Percentiles rank a stretch among this genome's conserved stretches.
phyloP scores from a whole-genome alignment of 129 eudicot species.

The Flaveria bidentis region DNA sequence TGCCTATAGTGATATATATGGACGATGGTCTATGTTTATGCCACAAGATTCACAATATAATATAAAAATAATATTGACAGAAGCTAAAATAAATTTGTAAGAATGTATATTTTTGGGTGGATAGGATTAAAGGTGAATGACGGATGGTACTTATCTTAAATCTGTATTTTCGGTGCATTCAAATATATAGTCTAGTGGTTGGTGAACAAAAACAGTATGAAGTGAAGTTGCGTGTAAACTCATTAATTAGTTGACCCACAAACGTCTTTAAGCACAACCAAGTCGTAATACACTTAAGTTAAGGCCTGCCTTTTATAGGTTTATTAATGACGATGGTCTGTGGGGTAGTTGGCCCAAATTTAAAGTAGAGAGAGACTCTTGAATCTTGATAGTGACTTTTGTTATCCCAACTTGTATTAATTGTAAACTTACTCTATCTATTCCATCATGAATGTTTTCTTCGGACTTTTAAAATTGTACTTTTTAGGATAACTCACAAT shows the following conservation, averaged over 20 bases:
- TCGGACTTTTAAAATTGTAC: too few species aligned
- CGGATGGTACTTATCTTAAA: too few species aligned
- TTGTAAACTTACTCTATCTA: too few species aligned
- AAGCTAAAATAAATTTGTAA: too few species aligned
- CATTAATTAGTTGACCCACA: background rate
- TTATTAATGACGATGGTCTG: background rate
- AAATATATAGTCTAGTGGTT: background rate
- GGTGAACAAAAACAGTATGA: background rate
- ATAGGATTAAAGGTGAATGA: too few species aligned
- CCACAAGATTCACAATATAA: too few species aligned
- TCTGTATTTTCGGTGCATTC: too few species aligned
- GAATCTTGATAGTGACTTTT: constrained; percentile 9
- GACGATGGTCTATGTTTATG: background rate
- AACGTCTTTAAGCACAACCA: background rate
- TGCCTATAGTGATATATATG: background rate
- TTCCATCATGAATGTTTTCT: too few species aligned
- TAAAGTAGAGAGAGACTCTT: background rate
- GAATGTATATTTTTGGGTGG: too few species aligned
- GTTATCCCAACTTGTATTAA: background rate
- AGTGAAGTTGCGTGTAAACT: background rate
- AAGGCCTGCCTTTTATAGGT: constrained; percentile 1
- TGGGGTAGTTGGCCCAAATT: constrained; percentile 6
- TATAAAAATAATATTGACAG: too few species aligned
- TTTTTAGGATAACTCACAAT: too few species aligned
- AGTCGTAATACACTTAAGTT: background rate